Conservation (phyloP, 768 basidiomycete genomes). For the Leccinum rimulosum region DNA sequence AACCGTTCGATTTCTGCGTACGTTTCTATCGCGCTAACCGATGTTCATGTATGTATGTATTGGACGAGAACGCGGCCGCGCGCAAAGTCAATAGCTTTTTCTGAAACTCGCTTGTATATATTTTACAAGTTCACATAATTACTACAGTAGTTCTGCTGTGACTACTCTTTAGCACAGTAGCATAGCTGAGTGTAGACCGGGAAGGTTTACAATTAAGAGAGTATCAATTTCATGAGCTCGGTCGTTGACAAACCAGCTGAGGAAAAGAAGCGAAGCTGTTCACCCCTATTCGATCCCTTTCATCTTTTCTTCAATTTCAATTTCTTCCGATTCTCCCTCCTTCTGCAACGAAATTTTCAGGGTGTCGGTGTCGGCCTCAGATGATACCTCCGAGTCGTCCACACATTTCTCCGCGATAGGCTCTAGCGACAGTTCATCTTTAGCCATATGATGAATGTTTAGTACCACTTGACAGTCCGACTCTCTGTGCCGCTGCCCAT, state of each 20-base stretch:
- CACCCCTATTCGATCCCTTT: background rate
- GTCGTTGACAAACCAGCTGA: background rate
- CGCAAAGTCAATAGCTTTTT: background rate
- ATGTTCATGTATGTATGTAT: background rate
- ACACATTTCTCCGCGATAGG: conserved; percentile 14
- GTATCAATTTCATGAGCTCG: background rate
- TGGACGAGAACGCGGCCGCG: too few relatives aligned
- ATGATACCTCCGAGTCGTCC: background rate
- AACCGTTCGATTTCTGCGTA: conserved; percentile 93
- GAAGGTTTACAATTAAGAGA: too few relatives aligned
- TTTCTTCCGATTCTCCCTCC: background rate
- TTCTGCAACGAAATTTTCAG: background rate
- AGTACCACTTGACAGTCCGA: conserved; percentile 23
- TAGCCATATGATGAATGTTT: background rate
- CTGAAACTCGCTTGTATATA: conserved; percentile 1
- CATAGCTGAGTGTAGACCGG: background rate
- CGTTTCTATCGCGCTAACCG: background rate
- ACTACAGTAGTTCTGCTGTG: background rate
- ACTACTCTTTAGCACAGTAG: background rate
- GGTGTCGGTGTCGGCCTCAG: background rate
- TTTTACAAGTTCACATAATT: background rate
- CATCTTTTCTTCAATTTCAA: background rate
- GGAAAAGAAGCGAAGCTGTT: background rate
- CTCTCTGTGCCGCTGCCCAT: conserved; percentile 40
- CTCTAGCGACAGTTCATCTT: conserved; percentile 16